Evolutionary conservation across 345 rosid genomes (phyloP), one percentile per base, ranked within the genome.

Genomic region (Turnera subulata): DNA sequence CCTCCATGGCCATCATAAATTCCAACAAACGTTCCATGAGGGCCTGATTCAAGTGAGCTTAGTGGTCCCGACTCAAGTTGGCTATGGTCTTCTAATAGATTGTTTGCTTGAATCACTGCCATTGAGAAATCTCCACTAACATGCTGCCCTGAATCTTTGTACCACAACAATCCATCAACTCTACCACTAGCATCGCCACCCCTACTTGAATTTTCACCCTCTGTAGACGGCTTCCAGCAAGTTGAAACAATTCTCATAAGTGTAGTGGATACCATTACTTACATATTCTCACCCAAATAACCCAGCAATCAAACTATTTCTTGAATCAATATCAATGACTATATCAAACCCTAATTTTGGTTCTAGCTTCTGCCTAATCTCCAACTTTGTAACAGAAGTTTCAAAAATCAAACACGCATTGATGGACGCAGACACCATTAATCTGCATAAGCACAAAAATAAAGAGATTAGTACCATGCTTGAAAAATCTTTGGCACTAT

Each of bases 1-100:
- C 99, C 97, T 68, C 99, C 99, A 80, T 90, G 99, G 32, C 96
- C 99, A 65, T 94, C 97, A n/a, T 90, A 94, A 53, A 94, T 73
- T 70, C 99, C 99, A 39, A 94, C 92, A 77, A 90, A 94, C 59
- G 96, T 90, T 24, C 90, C 99, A 5, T 80, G 83, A 56, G 96
- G 96, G 23, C 97, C 95, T 9, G 86, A 70, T 24, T 90, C 88
- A 48, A 66, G 70, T 15, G 76, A 67, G 66, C 97, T 85, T 78
- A 90, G 55, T 5, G 92, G 89, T 71, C 99, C 99, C n/a, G 99
- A 85, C 59, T 89, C 99, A 48, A 94, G 76, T 21, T 94, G 97
- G 56, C 96, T 77, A 52, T 81, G 86, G 66, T 94, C 99, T 77
- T 94, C 99, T 60, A 90, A 68, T 32, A 76, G 35, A 58, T 46